Percentiles rank a stretch among this genome's conserved stretches.
Evolutionary conservation across 139 green algal genomes (phyloP).

Genomic region (Diplosphaera chodatii): DNA sequence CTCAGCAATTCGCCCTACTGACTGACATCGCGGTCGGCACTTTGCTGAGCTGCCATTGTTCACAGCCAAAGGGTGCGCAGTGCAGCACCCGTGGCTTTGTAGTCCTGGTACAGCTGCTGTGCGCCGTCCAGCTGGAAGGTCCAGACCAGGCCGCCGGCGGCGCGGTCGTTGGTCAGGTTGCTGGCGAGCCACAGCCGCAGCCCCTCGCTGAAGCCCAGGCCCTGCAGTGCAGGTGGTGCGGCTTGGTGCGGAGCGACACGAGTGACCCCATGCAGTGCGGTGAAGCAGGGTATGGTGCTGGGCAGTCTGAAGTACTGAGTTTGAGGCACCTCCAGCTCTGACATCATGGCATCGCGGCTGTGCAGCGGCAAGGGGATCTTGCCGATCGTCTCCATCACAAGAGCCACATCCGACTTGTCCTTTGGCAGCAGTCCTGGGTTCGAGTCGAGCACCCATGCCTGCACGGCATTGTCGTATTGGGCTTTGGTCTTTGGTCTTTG

Average conservation of each 20-base stretch:
- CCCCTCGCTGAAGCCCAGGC: slow-evolving; percentile 37
- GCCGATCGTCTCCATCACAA: slow-evolving; percentile 28
- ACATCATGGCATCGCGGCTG: slow-evolving; percentile 41
- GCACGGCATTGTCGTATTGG: slow-evolving; percentile 1
- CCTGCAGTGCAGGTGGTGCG: too few species aligned
- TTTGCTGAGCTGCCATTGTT: too few species aligned
- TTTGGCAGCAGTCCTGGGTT: slow-evolving; percentile 34
- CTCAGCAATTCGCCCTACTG: too few species aligned
- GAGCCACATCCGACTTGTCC: slow-evolving; percentile 16
- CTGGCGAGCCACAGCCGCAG: slow-evolving; percentile 74
- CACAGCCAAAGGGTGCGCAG: too few species aligned
- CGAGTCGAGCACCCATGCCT: slow-evolving; percentile 74
- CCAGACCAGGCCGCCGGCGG: slow-evolving; percentile 10
- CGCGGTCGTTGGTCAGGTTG: slow-evolving; percentile 40
- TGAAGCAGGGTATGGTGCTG: too few species aligned
- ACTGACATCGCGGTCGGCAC: too few species aligned
- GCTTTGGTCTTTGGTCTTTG: too few species aligned
- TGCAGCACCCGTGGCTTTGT: slow-evolving; percentile 20
- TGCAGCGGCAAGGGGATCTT: slow-evolving; percentile 46
- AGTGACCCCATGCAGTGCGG: too few species aligned
- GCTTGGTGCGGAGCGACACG: too few species aligned
- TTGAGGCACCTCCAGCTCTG: slow-evolving; percentile 5
- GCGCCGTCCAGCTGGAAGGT: slow-evolving; percentile 50
- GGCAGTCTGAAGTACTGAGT: too few species aligned
- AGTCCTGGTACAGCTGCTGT: slow-evolving; percentile 58